These are phyloP conservation scores for Knoxdaviesia capensis DNA, from an alignment of 2,329 filamentous ascomycete genomes.

Conservation along the genomic window DNA sequence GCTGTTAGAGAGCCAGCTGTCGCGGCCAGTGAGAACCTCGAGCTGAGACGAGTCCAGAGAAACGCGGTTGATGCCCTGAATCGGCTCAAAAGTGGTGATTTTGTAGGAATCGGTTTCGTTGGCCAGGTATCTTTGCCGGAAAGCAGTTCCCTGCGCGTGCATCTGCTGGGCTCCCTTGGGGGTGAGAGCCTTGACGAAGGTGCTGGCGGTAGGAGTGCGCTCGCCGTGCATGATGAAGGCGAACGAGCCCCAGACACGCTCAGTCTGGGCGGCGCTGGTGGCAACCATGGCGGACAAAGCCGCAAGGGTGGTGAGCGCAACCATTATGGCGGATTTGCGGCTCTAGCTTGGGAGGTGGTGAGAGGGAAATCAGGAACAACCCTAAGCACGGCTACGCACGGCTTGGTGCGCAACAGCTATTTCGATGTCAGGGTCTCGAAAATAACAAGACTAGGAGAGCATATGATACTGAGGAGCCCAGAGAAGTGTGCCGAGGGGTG, in stretches of 20 bases:
- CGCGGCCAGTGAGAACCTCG: constrained; percentile 17
- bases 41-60: constrained; percentile 29
- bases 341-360: no score
- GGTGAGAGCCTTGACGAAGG: constrained; percentile 19
- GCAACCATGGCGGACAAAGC: no score
- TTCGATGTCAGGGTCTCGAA: no score
- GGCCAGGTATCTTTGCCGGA: constrained; percentile 27
- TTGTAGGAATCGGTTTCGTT: constrained; percentile 3
- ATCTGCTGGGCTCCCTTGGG: constrained; percentile 33
- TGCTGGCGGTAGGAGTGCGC: constrained; percentile 20
- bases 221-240: constrained; percentile 32
- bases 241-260: constrained; percentile 24
- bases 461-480: no score
- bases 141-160: constrained; percentile 22
- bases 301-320: no score
- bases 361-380: no score
- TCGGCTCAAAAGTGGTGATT: constrained; percentile 10
- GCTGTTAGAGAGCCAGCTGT: constrained; percentile 37
- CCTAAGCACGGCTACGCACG: no score
- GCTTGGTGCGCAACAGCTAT: no score
- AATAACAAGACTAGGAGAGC: no score
- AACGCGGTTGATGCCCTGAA: constrained; percentile 20
- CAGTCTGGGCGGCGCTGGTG: no score
- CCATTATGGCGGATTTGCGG: no score
- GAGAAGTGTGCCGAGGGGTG: no score